Evolutionary conservation across 192 early-diverging fungal species (phyloP), one percentile per base, ranked within the genome.

Genomic region (Spizellomyces punctatus): DNA sequence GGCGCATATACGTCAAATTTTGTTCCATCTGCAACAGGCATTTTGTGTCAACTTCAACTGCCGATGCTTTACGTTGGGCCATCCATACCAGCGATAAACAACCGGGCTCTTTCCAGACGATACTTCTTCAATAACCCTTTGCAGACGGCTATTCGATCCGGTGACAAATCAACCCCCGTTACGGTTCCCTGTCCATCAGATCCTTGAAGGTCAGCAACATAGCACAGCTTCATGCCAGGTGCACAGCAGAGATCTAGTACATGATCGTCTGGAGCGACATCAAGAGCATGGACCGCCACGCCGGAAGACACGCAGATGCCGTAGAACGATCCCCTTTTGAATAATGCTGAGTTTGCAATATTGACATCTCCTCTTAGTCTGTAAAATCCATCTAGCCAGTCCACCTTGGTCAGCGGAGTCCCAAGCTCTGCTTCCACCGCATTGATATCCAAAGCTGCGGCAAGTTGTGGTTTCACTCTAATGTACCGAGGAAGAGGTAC

Each of bases 231-330:
- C 22, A 89, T 91, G 0, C 97, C 94, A 58, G 94, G 91, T 4
- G 93, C 93, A 66, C 89, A 93, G 68, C 92, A 97, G 36, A 94
- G 81, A 68, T 95, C 97, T 14, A 99, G 83, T 4, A 98, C 90
- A 74, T 98, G 92, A 63, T 99, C 91, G 48, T 90, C 82, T 0
- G 86, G 81, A 8, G 87, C 58, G 0, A 95, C 76, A 2, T 86
- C 86, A 14, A 99, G 79, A 5, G 95, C 91, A 43, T 86, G 72
- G 0, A 92, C 93, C 0, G 95, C 94, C 1, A 96, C 83, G 0
- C 89, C 96, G 4, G 93, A 95, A 65, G 93, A 89, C 16, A 95
- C 79, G 75, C 95, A 94, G 66, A 96, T 91, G 14, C 91, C 92
- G 66, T 88, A 82, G 17, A 93, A 81, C 49, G 77, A 55, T 42